phyloP scores from a whole-genome alignment of 108 stramenopile genomes.

The Cyclostephanos tholiformis region DNA sequence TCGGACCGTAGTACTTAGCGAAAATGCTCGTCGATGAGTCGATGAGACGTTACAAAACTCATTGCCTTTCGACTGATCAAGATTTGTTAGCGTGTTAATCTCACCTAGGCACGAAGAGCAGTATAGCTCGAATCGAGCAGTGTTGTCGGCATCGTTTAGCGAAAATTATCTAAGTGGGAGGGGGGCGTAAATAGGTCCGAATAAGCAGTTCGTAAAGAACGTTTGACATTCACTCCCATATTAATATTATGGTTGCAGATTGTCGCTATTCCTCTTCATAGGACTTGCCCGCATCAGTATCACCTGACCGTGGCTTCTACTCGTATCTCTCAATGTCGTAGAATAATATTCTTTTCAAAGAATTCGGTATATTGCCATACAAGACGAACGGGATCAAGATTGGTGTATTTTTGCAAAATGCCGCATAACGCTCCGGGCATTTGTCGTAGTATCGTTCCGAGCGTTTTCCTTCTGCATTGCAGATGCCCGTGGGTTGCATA shows the following conservation, averaged over 20 bases:
- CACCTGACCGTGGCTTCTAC: slow-evolving; percentile 45
- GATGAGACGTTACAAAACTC: too few relatives aligned
- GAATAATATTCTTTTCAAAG: slow-evolving; percentile 55
- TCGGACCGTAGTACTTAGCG: too few relatives aligned
- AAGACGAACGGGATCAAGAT: slow-evolving; percentile 66
- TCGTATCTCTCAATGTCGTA: slow-evolving; percentile 71
- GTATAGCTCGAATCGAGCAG: too few relatives aligned
- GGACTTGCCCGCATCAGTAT: background rate
- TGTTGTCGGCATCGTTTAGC: too few relatives aligned
- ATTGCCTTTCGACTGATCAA: too few relatives aligned
- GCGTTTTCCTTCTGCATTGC: slow-evolving; percentile 69
- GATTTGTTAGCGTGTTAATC: too few relatives aligned
- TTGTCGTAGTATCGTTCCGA: slow-evolving; percentile 69
- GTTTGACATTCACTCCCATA: too few relatives aligned
- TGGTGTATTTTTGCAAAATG: slow-evolving; percentile 60
- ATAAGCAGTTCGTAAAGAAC: too few relatives aligned
- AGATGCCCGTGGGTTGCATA: slow-evolving; percentile 60
- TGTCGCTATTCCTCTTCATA: background rate
- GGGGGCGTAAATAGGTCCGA: too few relatives aligned
- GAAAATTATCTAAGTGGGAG: too few relatives aligned
- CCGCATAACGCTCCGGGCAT: slow-evolving; percentile 46
- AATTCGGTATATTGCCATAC: slow-evolving; percentile 52
- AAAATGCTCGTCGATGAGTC: too few relatives aligned
- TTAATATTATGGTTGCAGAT: background rate
- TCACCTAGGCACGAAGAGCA: too few relatives aligned